Percentiles rank a stretch among this genome's conserved stretches.
Conservation (phyloP, 1,284 basidiomycete genomes). For the Ceraceosorus guamensis region DNA sequence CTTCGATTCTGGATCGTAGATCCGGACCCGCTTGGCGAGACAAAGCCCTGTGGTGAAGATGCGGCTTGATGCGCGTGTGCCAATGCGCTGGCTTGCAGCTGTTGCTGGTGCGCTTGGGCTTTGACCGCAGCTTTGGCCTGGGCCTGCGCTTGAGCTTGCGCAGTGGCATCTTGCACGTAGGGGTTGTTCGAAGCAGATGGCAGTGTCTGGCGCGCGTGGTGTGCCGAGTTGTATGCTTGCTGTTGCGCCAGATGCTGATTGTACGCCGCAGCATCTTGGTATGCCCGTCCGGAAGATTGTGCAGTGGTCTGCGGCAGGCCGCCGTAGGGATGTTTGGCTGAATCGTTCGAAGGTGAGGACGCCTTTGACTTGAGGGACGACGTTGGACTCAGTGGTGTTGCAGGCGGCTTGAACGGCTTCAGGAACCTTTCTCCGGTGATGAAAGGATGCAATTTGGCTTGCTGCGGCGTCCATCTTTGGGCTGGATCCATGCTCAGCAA, state of each 20-base stretch:
- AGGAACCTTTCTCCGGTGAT: conserved; percentile 89
- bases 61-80: conserved; percentile 14
- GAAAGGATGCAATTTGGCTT: conserved; percentile 91
- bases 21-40: background rate
- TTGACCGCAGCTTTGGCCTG: conserved; percentile 16
- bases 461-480: conserved; percentile 92
- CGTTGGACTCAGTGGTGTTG: conserved; percentile 10
- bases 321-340: conserved; percentile 82
- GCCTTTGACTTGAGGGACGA: conserved; percentile 1
- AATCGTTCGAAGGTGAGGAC: conserved; percentile 15
- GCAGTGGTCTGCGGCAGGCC: conserved; percentile 68
- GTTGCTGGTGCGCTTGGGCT: conserved; percentile 22
- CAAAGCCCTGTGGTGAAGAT: conserved; percentile 3
- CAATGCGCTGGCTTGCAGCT: conserved; percentile 20
- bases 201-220: conserved; percentile 47
- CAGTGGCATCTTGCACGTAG: conserved; percentile 28
- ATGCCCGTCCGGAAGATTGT: conserved; percentile 61
- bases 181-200: conserved; percentile 40
- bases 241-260: conserved; percentile 90
- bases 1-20: conserved; percentile 7
- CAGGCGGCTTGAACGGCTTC: conserved; percentile 47
- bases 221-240: conserved; percentile 72
- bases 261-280: conserved; percentile 85
- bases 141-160: conserved; percentile 10
- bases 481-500: conserved; percentile 88